Evolutionary conservation across 1,284 basidiomycete species (phyloP), one percentile per base, ranked within the genome.

Genomic region (Termitomyces sp.): DNA sequence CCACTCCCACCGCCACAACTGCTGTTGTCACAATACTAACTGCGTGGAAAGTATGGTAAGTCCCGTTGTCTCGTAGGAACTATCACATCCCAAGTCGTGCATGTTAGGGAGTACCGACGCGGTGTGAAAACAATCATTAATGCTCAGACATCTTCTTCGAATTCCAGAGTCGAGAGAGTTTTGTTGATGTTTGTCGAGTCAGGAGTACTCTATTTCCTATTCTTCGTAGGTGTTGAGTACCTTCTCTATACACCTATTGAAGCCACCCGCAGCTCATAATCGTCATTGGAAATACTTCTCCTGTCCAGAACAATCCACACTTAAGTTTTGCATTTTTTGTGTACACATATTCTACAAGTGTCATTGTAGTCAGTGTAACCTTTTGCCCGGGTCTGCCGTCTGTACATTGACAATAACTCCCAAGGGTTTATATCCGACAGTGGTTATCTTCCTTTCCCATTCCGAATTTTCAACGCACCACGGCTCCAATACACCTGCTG

Each of bases 271-370:
- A 57, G 55, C 43, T 57, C 34, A 39, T 57, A 21, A 42, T 46
- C 12, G 55, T 53, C 13, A 53, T 57, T 8, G 51, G 46, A 10
- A 57, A 53, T 45, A 47, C 45, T 10, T 43, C 51, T 46, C 47
- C 41, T 15, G 26, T 50, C 15, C 34, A 53, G 12, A 31, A 15
- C 2, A 46, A 57, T 17, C 10, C 47, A 8, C 26, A 42, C 3
- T 30, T 46, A 12, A 52, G 55, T n/a, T 57, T 53, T 31, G 52
- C 41, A 3, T 53, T 57, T 26, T 46, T 50, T 21, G 47, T 57
- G 5, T 57, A 57, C 38, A 50, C 55, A 21, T 57, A 40, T 36
- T 53, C 47, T 2, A 57, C 52, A 10, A 57, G 55, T 28, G 47
- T 57, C 8, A 30, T 57, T n/a, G 55, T 57, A 15, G 55, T 57